Base-by-base conservation (phyloP, 345 rosid species). In the Streptanthus diversifolius region DNA sequence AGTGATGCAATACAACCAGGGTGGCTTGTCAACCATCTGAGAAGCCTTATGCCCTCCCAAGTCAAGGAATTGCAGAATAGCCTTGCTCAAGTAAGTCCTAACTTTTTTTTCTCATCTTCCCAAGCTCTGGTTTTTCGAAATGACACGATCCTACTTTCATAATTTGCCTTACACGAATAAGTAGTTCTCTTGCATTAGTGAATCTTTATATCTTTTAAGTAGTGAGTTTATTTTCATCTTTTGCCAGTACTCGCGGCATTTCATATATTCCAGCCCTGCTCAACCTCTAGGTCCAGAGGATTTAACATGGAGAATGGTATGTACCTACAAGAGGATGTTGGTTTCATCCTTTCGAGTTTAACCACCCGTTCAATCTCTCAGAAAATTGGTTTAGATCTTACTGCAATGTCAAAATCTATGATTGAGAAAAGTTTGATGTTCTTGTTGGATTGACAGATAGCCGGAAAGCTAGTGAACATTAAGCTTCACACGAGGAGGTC, bases 271-370 rank as follows among this genome's bases (percentile, higher is more conserved):
- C 59, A 86, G 76, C 80, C 99, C 98, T 71, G 98, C 98, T 66
- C 96, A 81, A 71, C 95, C 90, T 14, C 75, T 88, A 83, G 99
- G 99, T 72, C 96, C 98, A 3, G 99, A 95, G 82, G 99, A 95
- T 81, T 79, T 95, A 74, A 83, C 82, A 51, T 95, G 99, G 99
- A 85, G 93, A 85, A 88, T 95, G 99, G 96, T 95, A 66, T 10
- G 91, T 82, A 44, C 32, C 40, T 19, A 47, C 36, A 3, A 55
- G 65, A 32, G 7, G 63, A 49, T 49, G 6, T 49, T 49, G 30
- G 22, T 24, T 24, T 1, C 56, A 52, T 13, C 18, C 33, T 13
- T 22, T 25, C 25, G 18, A 17, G 41, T 54, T 43, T 9, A 43
- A 30, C 59, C 36, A 30, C 4, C 5, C 18, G 36, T 64, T 45